Evolutionary conservation across 306 rosid species (phyloP).

Genomic region (Malus fusca): DNA sequence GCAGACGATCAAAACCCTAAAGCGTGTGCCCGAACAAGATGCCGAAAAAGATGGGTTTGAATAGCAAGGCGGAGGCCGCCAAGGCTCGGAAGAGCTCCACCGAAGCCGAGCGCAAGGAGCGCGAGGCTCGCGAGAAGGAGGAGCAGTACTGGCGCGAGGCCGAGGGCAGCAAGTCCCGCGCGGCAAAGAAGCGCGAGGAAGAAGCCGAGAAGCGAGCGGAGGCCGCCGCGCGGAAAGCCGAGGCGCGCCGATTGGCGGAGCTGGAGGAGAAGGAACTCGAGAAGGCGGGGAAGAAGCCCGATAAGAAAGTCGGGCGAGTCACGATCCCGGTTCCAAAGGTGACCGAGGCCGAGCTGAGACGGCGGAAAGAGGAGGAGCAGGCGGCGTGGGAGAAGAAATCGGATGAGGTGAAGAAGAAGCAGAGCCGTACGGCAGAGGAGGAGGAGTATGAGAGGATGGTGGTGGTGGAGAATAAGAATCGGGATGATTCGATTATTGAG

Average conservation of each 20-base stretch:
- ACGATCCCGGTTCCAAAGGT: conserved; percentile 80
- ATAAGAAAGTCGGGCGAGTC: conserved; percentile 76
- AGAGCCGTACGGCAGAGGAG: conserved; percentile 72
- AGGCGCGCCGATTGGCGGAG: conserved; percentile 85
- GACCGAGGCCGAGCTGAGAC: conserved; percentile 69
- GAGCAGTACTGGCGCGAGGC: conserved; percentile 86
- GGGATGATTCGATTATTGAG: conserved; percentile 78
- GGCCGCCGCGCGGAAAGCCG: conserved; percentile 63
- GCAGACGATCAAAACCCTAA: background rate
- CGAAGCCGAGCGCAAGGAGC: conserved; percentile 71
- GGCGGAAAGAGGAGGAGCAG: conserved; percentile 64
- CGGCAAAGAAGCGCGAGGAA: conserved; percentile 86
- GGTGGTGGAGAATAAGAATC: conserved; percentile 66
- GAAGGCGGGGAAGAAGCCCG: conserved; percentile 55
- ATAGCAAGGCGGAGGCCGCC: conserved; percentile 86
- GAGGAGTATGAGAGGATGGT: conserved; percentile 93
- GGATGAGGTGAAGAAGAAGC: conserved; percentile 57
- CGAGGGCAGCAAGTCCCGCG: conserved; percentile 81
- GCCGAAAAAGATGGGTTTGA: conserved; percentile 90
- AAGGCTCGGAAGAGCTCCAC: conserved; percentile 68
- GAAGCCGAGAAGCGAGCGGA: conserved; percentile 88
- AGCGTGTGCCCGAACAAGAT: background rate
- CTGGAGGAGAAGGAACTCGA: conserved; percentile 87
- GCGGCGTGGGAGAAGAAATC: conserved; percentile 48
- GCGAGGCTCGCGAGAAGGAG: conserved; percentile 56